phyloP scores from a whole-genome alignment of 352 stramenopile species.

The Paralagenidium karlingii region DNA sequence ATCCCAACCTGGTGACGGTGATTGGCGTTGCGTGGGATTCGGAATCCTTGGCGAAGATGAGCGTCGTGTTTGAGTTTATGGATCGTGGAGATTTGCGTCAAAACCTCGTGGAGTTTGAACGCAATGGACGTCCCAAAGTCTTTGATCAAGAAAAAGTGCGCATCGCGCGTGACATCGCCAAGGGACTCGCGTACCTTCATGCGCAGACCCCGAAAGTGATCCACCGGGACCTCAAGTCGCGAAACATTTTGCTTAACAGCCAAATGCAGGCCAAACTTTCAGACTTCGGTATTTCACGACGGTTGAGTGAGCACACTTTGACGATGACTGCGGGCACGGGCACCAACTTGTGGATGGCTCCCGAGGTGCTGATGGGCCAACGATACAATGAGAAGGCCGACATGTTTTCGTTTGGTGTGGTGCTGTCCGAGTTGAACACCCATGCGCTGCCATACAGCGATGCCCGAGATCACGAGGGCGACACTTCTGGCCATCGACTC shows the following conservation, averaged over 20 bases:
- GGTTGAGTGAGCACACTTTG: slow-evolving; percentile 29
- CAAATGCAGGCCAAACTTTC: slow-evolving; percentile 45
- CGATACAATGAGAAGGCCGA: slow-evolving; percentile 6
- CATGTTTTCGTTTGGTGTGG: slow-evolving; percentile 16
- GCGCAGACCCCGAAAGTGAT: slow-evolving; percentile 49
- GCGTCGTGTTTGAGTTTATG: slow-evolving; percentile 56
- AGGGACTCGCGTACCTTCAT: slow-evolving; percentile 63
- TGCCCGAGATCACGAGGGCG: too few species aligned
- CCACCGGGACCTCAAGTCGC: slow-evolving; percentile 54
- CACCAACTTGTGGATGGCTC: slow-evolving; percentile 11
- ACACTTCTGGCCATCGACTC: too few species aligned
- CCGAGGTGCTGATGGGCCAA: slow-evolving; percentile 11
- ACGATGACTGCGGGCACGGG: slow-evolving; percentile 36
- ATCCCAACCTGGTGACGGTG: slow-evolving; percentile 53
- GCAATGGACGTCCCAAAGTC: slow-evolving; percentile 18
- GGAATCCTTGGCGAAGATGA: slow-evolving; percentile 38
- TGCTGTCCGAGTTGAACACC: slow-evolving; percentile 55
- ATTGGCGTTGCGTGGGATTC: slow-evolving; percentile 63
- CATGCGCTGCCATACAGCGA: slow-evolving; percentile 49
- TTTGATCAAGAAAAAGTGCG: slow-evolving; percentile 56
- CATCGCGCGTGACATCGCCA: slow-evolving; percentile 50
- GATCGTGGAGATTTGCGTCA: slow-evolving; percentile 47
- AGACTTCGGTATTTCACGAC: slow-evolving; percentile 53
- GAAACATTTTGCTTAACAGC: slow-evolving; percentile 51
- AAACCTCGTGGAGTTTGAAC: slow-evolving; percentile 29